These are phyloP conservation scores for Wickerhamomyces sp. DNA, from an alignment of 1,139 yeast species.

Conservation along the genomic window DNA sequence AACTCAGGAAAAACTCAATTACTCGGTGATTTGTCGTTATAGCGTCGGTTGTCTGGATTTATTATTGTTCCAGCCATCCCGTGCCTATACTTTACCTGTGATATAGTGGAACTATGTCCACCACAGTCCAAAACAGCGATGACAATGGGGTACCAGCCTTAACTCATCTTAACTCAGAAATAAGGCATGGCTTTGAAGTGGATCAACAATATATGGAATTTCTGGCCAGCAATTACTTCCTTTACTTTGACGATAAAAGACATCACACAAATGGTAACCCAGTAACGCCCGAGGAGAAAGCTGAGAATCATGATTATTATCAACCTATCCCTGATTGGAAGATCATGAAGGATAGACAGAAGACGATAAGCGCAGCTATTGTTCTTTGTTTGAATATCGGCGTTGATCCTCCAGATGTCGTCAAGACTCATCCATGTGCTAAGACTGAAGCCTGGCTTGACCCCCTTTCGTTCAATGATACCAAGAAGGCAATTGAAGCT, in stretches of 20 bases:
- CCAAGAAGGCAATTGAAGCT: slow-evolving; percentile 87
- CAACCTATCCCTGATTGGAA: slow-evolving; percentile 89
- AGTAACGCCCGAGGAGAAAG: slow-evolving; percentile 45
- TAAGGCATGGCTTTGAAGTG: slow-evolving; percentile 80
- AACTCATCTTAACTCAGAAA: slow-evolving; percentile 41
- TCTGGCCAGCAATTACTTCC: slow-evolving; percentile 69
- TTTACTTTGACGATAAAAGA: slow-evolving; percentile 83
- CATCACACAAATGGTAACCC: slow-evolving; percentile 92
- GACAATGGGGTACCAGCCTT: background rate
- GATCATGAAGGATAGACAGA: slow-evolving; percentile 80
- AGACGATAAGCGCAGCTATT: slow-evolving; percentile 92
- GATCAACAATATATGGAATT: slow-evolving; percentile 65
- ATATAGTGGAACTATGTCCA: background rate
- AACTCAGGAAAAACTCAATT: too few relatives aligned
- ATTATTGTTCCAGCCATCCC: background rate
- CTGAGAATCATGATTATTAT: slow-evolving; percentile 44
- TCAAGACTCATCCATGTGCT: slow-evolving; percentile 93
- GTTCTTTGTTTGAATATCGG: slow-evolving; percentile 89
- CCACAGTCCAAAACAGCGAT: background rate
- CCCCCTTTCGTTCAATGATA: slow-evolving; percentile 76
- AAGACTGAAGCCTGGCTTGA: slow-evolving; percentile 92
- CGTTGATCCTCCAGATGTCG: slow-evolving; percentile 95
- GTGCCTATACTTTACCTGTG: background rate
- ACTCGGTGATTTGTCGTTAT: too few relatives aligned
- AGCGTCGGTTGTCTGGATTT: too few relatives aligned